These are phyloP conservation scores for Penicillium sp. DNA, from an alignment of 2,329 filamentous ascomycete species.

Conservation along the genomic window DNA sequence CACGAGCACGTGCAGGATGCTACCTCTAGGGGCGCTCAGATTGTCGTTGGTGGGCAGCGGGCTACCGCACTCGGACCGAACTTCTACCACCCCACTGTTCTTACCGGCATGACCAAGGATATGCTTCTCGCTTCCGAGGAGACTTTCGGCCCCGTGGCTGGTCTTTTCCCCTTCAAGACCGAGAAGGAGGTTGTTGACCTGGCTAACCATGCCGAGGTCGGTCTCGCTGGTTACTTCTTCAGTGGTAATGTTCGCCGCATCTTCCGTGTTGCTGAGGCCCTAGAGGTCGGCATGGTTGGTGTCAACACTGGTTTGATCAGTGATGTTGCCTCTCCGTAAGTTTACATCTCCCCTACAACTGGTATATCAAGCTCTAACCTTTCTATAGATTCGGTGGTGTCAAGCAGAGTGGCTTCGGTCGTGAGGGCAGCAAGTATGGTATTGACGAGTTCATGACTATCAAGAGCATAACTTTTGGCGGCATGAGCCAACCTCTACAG, in stretches of 20 bases:
- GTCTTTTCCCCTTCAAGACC: constrained; percentile 80
- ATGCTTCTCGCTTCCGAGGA: constrained; percentile 87
- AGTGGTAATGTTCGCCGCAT: constrained; percentile 59
- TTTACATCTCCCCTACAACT: constrained; percentile 8
- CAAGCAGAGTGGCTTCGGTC: constrained; percentile 77
- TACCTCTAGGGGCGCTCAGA: constrained; percentile 69
- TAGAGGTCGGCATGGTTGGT: constrained; percentile 52
- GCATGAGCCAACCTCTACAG: constrained; percentile 59
- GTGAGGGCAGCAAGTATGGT: constrained; percentile 74
- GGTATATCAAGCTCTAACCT: constrained; percentile 13
- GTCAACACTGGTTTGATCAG: constrained; percentile 70
- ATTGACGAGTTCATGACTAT: constrained; percentile 73
- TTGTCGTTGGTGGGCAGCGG: constrained; percentile 72
- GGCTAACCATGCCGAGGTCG: constrained; percentile 80
- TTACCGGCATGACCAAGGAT: constrained; percentile 78
- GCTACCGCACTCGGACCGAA: constrained; percentile 73
- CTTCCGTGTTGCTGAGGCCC: constrained; percentile 60
- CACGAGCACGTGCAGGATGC: constrained; percentile 78
- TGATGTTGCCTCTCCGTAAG: constrained; percentile 51
- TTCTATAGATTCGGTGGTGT: constrained; percentile 68
- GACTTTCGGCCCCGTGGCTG: constrained; percentile 93
- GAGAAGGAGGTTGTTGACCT: constrained; percentile 83
- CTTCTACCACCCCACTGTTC: constrained; percentile 87
- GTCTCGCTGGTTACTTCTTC: constrained; percentile 93
- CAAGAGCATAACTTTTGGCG: constrained; percentile 67